phyloP scores from a whole-genome alignment of 2,329 filamentous ascomycete species.

The Microdochium bolleyi region DNA sequence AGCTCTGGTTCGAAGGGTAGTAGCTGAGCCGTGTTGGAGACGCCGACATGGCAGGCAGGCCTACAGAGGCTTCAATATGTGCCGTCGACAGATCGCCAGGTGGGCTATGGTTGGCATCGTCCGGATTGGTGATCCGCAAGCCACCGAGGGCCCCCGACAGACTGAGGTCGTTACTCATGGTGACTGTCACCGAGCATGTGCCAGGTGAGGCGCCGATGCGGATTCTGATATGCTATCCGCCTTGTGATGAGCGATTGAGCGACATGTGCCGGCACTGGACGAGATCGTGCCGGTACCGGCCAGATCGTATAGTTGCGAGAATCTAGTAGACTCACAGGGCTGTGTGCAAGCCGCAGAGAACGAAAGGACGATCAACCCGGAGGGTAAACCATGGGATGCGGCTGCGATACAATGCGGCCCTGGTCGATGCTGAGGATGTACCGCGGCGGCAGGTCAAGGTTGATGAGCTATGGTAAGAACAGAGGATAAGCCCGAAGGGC shows the following conservation, averaged over 20 bases:
- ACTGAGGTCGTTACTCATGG: conserved; percentile 88
- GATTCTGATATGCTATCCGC: conserved; percentile 3
- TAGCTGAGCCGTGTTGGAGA: not conserved
- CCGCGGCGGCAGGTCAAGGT: not conserved
- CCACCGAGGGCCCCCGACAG: conserved; percentile 89
- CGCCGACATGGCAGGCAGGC: not conserved
- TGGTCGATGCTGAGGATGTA: not conserved
- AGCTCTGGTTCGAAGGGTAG: not conserved
- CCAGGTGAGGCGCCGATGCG: conserved; percentile 1
- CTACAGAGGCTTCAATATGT: conserved; percentile 11
- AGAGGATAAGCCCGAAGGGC: not conserved
- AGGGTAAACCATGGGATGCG: not conserved
- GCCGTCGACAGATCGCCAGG: conserved; percentile 21
- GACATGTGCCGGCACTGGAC: not conserved
- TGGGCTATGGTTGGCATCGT: conserved; percentile 49
- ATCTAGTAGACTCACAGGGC: not conserved
- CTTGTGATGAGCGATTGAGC: conserved; percentile 1
- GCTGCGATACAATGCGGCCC: not conserved
- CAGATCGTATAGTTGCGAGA: not conserved
- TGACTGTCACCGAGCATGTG: conserved; percentile 12
- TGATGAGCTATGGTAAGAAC: not conserved
- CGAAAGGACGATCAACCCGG: not conserved
- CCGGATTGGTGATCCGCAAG: conserved; percentile 92
- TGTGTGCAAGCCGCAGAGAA: not conserved
- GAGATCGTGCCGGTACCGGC: not conserved